These are phyloP conservation scores for Mycena citricolor DNA, from an alignment of 1,284 basidiomycete species.

Conservation along the genomic window DNA sequence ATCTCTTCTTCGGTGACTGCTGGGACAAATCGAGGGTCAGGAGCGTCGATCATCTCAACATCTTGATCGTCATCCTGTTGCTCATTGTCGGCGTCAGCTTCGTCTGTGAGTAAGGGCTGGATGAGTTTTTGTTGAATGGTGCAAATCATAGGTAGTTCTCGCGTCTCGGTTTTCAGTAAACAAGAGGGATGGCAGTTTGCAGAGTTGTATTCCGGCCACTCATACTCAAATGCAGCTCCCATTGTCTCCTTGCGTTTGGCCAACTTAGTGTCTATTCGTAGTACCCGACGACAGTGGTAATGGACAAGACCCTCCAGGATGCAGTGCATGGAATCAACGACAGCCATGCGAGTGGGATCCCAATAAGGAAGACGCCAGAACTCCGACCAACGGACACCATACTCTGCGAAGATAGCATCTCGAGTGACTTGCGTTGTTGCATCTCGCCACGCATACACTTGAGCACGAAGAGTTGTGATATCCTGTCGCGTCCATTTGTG, in stretches of 20 bases:
- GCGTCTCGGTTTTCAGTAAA: no score
- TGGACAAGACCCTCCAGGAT: constrained; percentile 28
- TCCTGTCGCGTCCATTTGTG: constrained; percentile 8
- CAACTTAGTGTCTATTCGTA: constrained; percentile 1
- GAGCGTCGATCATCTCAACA: no score
- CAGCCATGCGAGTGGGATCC: constrained; percentile 32
- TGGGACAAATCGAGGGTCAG: no score
- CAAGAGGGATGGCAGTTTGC: no score
- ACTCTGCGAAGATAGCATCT: constrained; percentile 21
- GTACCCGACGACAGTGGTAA: constrained; percentile 23
- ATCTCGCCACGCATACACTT: constrained; percentile 28
- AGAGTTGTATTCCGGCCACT: constrained; percentile 1
- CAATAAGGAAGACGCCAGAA: constrained; percentile 37
- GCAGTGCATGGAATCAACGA: constrained; percentile 38
- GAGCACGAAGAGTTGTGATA: constrained; percentile 4
- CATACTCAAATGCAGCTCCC: background rate
- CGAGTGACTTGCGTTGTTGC: constrained; percentile 21
- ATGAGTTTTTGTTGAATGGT: background rate
- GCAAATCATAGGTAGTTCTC: background rate
- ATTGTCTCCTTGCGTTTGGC: constrained; percentile 10
- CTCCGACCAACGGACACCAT: constrained; percentile 34
- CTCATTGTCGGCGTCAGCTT: background rate
- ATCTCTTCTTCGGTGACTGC: no score
- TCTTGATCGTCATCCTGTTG: no score
- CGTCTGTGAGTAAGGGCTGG: background rate